A percentile compares a stretch with the other conserved stretches of the same genome.
phyloP scores from a whole-genome alignment of 2,329 filamentous ascomycete species.

The Rhynchosporium graminicola region DNA sequence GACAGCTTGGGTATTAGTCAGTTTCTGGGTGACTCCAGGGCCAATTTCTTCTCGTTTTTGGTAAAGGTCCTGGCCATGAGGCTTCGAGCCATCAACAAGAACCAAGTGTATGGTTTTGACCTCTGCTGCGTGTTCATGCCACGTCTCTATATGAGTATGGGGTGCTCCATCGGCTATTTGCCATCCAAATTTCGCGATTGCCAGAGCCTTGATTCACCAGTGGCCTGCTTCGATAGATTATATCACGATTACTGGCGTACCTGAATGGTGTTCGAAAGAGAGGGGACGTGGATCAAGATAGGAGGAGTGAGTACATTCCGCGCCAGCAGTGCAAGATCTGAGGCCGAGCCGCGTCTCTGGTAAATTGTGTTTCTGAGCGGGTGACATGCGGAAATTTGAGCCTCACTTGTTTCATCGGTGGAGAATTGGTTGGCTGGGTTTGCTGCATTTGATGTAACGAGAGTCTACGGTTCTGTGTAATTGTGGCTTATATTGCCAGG shows the following conservation, averaged over 20 bases:
- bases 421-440: background rate
- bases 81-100: background rate
- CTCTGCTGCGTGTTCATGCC: constrained; percentile 6
- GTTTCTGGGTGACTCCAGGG: background rate
- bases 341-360: background rate
- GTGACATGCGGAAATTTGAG: too few relatives aligned
- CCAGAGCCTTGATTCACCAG: constrained; percentile 3
- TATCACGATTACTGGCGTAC: constrained; percentile 3
- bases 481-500: too few relatives aligned
- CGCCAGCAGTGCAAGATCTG: background rate
- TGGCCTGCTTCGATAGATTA: background rate
- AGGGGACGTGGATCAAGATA: background rate
- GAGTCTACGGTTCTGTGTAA: too few relatives aligned
- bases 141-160: constrained; percentile 14
- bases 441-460: too few relatives aligned
- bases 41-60: background rate
- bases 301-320: background rate
- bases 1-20: background rate
- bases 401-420: background rate
- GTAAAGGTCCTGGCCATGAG: background rate
- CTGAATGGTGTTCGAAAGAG: background rate
- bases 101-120: background rate
- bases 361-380: background rate
- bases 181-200: background rate
- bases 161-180: constrained; percentile 18